Base-by-base conservation (phyloP, 2,329 filamentous ascomycete species). In the Pestalotiopsis fici region DNA sequence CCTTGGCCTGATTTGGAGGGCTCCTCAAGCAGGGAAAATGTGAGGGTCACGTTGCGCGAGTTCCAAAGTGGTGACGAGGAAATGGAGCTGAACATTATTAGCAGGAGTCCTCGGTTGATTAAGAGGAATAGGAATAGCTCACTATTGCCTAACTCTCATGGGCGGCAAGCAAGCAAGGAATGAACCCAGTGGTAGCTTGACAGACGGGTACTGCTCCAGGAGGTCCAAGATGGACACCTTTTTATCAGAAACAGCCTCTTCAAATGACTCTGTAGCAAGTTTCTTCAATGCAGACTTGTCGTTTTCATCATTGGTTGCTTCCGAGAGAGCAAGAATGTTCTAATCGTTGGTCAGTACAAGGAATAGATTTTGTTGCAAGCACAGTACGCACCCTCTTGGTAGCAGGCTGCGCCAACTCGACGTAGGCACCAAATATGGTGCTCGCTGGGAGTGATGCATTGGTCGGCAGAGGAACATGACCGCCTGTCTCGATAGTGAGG, bases 91-190 rank as follows among this genome's bases (percentile, higher is more conserved):
- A 27, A 5, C 28, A 21, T 31, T 5, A 43, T 64, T 28, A 64
- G 62, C 13, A 4, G 7, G 18, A 28, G 13, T 18, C 4, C n/a
- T 25, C n/a, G 11, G 3, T 15, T 23, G 5, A 3, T 27, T 25
- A 7, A 28, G 4, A 23, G 35, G 23, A 3, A 31, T 35, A 11
- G 31, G 11, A 11, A 35, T 35, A 35, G n/a, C 63, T 57, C 57
- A 65, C 63, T 90, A 90, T 72, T 89, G 87, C 3, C 88, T 85
- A 27, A 87, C 81, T 3, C 88, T 85, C 85, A 92, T 88, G 0
- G 89, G 87, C 1, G 87, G 87, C 0, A 90, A 83, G 81, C 90
- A 87, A 54, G 83, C 69, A 79, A 47, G 91, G 79, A 80, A 88
- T 1, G 68, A 61, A 6, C 68, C 71, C 21, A 77, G 68, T 2